Evolutionary conservation across 2,329 filamentous ascomycete genomes (phyloP), one percentile per base, ranked within the genome.

Genomic region (Drechslerella dactyloides): DNA sequence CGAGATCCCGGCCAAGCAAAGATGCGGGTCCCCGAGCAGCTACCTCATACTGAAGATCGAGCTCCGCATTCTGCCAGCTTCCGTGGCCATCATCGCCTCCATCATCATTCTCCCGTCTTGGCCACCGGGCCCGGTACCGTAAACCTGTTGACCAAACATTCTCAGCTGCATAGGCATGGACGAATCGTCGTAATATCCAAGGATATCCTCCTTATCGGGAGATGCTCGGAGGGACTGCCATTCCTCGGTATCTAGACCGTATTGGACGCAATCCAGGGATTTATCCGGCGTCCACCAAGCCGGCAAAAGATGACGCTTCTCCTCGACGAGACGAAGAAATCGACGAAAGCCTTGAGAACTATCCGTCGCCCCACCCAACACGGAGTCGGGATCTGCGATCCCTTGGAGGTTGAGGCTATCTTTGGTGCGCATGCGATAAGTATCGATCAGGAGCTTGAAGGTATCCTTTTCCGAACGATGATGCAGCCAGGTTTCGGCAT

Each of bases 111-210:
- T 44, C 0, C 78, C 79, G 21, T 76, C 62, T 2, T 68, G 44
- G 0, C 80, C 80, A 0, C 78, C 79, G 0, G 77, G 75, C 0
- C 75, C 78, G 0, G 64, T 54, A 0, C 79, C 79, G 21, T 80
- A 80, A 2, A 83, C 76, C 0, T 75, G 75, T 74, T 84, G 82
- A 2, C 78, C 81, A 19, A 84, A 76, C 80, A 85, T 82, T 13
- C 83, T 79, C 54, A 85, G 76, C 78, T 84, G 81, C 82, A 84
- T 83, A 1, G 83, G 81, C 68, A 84, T 83, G 1, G 74, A 74
- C 0, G 59, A 3, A 54, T 84, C 80, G 1, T 79, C 79, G 53
- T 84, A 85, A 54, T 81, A 78, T 21, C 81, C 78, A 4, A 79
- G 77, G 33, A 84, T 76, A 48, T 80, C 78, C 11, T 51, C 52